Base-by-base conservation (phyloP, 148 eudicot genomes). In the Rhododendron ferrugineum region DNA sequence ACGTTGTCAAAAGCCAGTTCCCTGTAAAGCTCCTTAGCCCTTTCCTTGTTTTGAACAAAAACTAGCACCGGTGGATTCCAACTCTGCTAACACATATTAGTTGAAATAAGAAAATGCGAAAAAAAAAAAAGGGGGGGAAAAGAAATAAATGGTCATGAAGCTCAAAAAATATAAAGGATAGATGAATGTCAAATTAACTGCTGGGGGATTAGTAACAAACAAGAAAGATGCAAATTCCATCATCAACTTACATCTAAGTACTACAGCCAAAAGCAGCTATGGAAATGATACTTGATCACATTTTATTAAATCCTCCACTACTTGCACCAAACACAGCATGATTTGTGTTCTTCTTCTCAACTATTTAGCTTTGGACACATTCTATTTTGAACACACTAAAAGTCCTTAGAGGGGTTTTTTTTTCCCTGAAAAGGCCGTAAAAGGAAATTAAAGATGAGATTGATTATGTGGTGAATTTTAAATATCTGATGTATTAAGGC, bases 41-140 rank as follows among this genome's bases (percentile, higher is more conserved):
- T 91, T 89, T 94, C 97, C 87, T 90, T 92, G 85, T 88, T 94
- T 93, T 95, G 98, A 86, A 97, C 98, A 92, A 97, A 97, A 49
- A 97, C 88, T 77, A 97, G 91, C 26, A 97, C 92, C 37, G 99
- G 99, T 76, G 99, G 98, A 86, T 92, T 92, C 93, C 92, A 89
- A 87, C 98, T 92, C 99, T 96, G 93, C 85, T 37, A n/a, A 70
- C 2, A 66, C 76, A 13, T 68, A 2, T 32, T 5, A 68, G 50
- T 83, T 20, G 28, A 54, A 26, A 86, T 26, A n/a, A 13, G 54
- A 11, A 6, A 64, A 79, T 22, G 18, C 47, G 44, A 47, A 64
- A 66, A 28, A 46, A 64, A 66, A 28, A 58, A 58, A 20, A 1
- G 2, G 5, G 6, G 23, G 1, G 2, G 52, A 70, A 47, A 28